Base-by-base conservation (phyloP, 2,329 filamentous ascomycete species). In the Xylaria sp. region DNA sequence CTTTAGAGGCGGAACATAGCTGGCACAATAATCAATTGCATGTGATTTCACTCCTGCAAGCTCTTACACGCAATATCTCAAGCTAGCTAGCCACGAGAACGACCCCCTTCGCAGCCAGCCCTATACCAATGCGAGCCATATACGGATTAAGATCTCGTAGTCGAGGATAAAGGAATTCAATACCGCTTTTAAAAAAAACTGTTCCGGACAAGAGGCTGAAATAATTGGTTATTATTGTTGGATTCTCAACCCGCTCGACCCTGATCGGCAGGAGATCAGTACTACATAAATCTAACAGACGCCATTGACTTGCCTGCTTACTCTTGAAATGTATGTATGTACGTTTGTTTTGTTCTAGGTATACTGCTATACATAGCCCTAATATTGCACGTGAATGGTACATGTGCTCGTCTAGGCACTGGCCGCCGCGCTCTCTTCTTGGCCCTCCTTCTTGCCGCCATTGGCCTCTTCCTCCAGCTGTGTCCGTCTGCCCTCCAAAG, bases 401-500 rank as follows among this genome's bases (percentile, higher is more conserved):
- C 62, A 70, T 68, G 47, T 66, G 66, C 65, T 70, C 66, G 65
- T 70, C 66, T 68, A 67, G 11, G 52, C 47, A 37, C 39, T 65
- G 52, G 66, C 60, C 48, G 52, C 47, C 35, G 35, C 64, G 51
- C 66, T 61, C 47, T 67, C 68, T 52, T 66, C 67, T 58, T 67
- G 67, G 39, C 69, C 69, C 51, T 70, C 66, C 54, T 68, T 69
- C 62, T 71, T 70, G 23, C 68, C 69, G 2, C 70, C 71, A 57
- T 74, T 74, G 50, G 70, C 69, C 67, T 90, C 87, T 67, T 92
- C 89, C 70, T 97, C 91, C 73, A 99, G 75, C 76, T 93, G 88
- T 53, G 80, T 84, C 75, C 87, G 86, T 73, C 93, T 81, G 53
- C 90, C 85, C 79, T 97, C 93, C 69, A 99, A 78, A 10, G 93